phyloP scores from a whole-genome alignment of 257 asterid species.

The Solanum megistacrolobum region DNA sequence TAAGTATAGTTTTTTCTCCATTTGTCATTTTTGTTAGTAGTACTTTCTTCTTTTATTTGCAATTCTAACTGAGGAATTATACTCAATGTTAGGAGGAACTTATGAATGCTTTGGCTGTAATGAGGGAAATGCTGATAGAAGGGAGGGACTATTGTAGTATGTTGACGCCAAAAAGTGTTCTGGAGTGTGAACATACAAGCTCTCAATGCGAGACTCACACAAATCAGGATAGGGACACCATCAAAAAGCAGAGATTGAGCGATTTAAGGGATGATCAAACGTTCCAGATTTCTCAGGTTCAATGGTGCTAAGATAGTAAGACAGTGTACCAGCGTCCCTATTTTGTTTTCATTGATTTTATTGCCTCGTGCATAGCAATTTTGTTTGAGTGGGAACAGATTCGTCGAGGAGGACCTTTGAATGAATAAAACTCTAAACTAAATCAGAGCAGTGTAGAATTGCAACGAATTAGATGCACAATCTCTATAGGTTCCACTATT shows the following conservation, averaged over 20 bases:
- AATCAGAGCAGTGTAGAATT: neutral
- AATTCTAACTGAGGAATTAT: neutral
- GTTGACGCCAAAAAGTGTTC: conserved; percentile 20
- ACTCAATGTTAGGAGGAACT: conserved; percentile 19
- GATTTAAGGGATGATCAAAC: conserved; percentile 9
- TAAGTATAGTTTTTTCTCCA: neutral
- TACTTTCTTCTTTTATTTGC: neutral
- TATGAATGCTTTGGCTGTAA: conserved; percentile 23
- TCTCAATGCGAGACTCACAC: conserved; percentile 8
- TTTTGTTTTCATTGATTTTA: neutral
- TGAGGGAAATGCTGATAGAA: conserved; percentile 21
- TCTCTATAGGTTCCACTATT: neutral
- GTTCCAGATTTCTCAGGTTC: conserved; percentile 19
- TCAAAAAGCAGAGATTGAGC: conserved; percentile 25
- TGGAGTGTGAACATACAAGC: conserved; percentile 16
- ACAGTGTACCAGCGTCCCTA: neutral
- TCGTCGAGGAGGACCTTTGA: neutral
- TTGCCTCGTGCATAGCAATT: neutral
- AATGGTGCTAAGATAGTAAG: conserved; percentile 10
- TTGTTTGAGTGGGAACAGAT: neutral
- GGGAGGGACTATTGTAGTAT: conserved; percentile 15
- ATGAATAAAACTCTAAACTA: neutral
- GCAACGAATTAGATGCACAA: neutral
- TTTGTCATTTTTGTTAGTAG: neutral
- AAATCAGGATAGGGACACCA: conserved; percentile 4